Percentiles rank a stretch among this genome's conserved stretches.
Conservation (phyloP, 768 basidiomycete species). For the Boletus speciosus region DNA sequence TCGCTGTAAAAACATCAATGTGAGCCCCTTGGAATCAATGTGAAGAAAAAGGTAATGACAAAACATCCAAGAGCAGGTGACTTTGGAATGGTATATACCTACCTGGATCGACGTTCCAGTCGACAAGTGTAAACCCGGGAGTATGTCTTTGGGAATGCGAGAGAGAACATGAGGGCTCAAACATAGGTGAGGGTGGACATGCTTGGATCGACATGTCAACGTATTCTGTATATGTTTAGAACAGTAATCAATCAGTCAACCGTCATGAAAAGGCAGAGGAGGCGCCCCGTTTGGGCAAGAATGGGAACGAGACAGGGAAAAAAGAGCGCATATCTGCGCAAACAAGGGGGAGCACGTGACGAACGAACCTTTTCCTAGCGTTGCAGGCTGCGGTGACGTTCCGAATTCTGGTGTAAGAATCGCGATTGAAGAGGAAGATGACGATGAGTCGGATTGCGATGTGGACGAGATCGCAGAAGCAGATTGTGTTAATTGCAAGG, state of each 20-base stretch:
- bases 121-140: constrained; percentile 1
- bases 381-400: background rate
- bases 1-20: background rate
- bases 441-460: background rate
- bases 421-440: background rate
- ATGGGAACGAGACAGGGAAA: background rate
- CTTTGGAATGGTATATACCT: background rate
- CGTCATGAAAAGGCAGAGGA: background rate
- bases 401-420: background rate
- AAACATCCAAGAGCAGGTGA: background rate
- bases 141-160: background rate
- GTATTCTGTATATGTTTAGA: constrained; percentile 10
- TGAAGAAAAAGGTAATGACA: background rate
- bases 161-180: background rate
- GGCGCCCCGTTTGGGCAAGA: background rate
- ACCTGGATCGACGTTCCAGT: constrained; percentile 13
- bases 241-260: background rate
- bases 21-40: background rate
- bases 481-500: background rate
- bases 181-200: background rate
- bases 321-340: background rate
- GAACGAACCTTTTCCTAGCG: constrained; percentile 4
- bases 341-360: background rate
- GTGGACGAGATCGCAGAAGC: background rate
- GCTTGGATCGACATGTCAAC: constrained; percentile 13